These are phyloP conservation scores for Podaxis sp. DNA, from an alignment of 768 basidiomycete species.

Conservation along the genomic window DNA sequence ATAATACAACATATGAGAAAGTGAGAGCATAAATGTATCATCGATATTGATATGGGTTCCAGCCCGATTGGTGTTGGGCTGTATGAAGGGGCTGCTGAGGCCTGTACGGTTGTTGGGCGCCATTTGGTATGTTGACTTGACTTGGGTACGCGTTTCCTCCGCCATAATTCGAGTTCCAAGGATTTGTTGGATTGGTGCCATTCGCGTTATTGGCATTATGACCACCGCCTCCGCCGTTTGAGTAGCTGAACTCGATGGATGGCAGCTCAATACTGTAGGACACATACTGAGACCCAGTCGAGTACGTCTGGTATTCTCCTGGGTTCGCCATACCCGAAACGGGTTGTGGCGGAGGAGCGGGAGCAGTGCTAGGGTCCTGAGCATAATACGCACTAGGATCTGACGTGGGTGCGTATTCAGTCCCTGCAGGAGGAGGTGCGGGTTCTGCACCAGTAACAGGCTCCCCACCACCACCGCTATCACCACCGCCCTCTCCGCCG, in stretches of 20 bases:
- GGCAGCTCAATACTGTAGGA: background rate
- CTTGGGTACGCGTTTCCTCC: background rate
- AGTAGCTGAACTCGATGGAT: background rate
- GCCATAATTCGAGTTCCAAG: background rate
- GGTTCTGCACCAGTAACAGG: background rate
- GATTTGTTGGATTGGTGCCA: background rate
- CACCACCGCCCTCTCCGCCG: background rate
- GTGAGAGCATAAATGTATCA: background rate
- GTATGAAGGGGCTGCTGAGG: background rate
- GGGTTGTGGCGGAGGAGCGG: background rate
- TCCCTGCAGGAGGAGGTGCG: background rate
- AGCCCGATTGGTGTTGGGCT: background rate
- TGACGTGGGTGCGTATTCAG: background rate
- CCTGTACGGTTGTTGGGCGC: constrained; percentile 4
- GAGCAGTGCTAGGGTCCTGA: background rate
- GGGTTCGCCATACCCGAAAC: background rate
- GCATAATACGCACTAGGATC: background rate
- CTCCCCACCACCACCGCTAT: background rate
- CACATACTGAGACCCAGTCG: background rate
- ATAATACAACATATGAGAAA: background rate
- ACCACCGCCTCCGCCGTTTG: background rate
- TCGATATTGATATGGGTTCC: constrained; percentile 6
- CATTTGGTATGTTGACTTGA: background rate
- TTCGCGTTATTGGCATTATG: background rate
- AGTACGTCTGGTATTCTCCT: background rate